A percentile compares a stretch with the other conserved stretches of the same genome.
Evolutionary conservation across 1,284 basidiomycete species (phyloP).

Genomic region (Cryptococcus wingfieldii): DNA sequence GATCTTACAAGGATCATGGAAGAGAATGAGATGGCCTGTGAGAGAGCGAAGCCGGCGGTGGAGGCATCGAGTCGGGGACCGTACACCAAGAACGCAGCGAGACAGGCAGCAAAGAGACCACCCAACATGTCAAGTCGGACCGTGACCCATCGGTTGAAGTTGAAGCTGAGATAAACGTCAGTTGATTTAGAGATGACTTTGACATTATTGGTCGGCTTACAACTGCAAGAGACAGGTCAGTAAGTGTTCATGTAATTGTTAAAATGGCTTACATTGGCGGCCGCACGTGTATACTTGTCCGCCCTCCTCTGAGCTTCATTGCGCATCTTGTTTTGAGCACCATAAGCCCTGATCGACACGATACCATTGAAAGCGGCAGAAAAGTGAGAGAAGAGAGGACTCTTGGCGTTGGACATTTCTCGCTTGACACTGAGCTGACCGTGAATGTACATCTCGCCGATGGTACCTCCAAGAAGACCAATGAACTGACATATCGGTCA

Average conservation of each 20-base stretch:
- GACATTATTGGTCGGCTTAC: constrained; percentile 4
- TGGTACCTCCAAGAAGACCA: constrained; percentile 52
- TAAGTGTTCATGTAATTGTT: not conserved
- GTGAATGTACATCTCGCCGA: constrained; percentile 57
- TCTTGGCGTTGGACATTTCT: constrained; percentile 63
- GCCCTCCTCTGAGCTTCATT: constrained; percentile 38
- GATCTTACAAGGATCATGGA: constrained; percentile 32
- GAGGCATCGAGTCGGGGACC: constrained; percentile 36
- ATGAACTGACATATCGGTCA: constrained; percentile 31
- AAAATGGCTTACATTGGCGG: constrained; percentile 28
- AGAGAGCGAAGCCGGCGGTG: constrained; percentile 47
- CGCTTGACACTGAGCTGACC: constrained; percentile 68
- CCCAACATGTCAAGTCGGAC: constrained; percentile 48
- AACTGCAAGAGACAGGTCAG: constrained; percentile 4
- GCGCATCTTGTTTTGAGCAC: constrained; percentile 44
- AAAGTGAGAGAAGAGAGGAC: constrained; percentile 66
- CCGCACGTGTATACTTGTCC: constrained; percentile 47
- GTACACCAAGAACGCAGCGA: constrained; percentile 46
- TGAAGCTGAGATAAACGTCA: constrained; percentile 28
- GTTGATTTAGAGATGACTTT: not conserved
- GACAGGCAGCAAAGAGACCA: constrained; percentile 38
- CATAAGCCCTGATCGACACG: constrained; percentile 50
- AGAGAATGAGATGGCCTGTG: constrained; percentile 46
- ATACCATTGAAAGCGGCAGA: constrained; percentile 65
- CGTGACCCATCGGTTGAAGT: constrained; percentile 48